phyloP scores from a whole-genome alignment of 1,139 yeast genomes.

The Hansenula lynferdii region DNA sequence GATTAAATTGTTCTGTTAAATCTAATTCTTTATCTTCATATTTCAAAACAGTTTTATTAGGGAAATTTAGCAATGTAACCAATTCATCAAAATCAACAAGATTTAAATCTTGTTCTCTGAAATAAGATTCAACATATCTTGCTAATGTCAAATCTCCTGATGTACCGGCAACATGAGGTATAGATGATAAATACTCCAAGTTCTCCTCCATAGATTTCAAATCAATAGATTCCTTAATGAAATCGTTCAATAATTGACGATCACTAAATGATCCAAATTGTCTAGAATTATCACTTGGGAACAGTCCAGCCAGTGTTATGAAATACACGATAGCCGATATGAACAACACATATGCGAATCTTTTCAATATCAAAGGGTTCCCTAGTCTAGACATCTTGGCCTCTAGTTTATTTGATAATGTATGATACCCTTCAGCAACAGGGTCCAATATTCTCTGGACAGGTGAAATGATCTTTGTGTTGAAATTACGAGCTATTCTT shows the following conservation, averaged over 20 bases:
- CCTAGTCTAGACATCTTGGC: slow-evolving; percentile 59
- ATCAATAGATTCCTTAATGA: slow-evolving; percentile 48
- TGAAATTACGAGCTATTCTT: slow-evolving; percentile 28
- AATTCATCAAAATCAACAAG: slow-evolving; percentile 46
- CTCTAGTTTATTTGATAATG: slow-evolving; percentile 46
- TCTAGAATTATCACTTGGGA: slow-evolving; percentile 43
- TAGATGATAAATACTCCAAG: slow-evolving; percentile 69
- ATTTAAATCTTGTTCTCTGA: slow-evolving; percentile 52
- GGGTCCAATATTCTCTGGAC: slow-evolving; percentile 62
- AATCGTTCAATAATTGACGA: slow-evolving; percentile 42
- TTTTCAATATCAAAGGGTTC: slow-evolving; percentile 78
- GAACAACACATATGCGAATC: slow-evolving; percentile 65
- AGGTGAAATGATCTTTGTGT: slow-evolving; percentile 44
- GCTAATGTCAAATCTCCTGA: slow-evolving; percentile 75
- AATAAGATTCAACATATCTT: slow-evolving; percentile 54
- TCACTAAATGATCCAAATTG: slow-evolving; percentile 63
- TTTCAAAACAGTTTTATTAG: slow-evolving; percentile 31
- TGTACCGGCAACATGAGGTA: slow-evolving; percentile 89
- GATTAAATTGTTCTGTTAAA: slow-evolving; percentile 55
- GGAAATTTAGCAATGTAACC: slow-evolving; percentile 58
- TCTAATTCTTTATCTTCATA: slow-evolving; percentile 32
- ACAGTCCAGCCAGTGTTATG: slow-evolving; percentile 48
- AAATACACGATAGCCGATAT: slow-evolving; percentile 54
- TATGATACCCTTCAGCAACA: slow-evolving; percentile 52
- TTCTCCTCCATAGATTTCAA: slow-evolving; percentile 59